These are phyloP conservation scores for Lyophyllum shimeji DNA, from an alignment of 768 basidiomycete genomes.

Conservation along the genomic window DNA sequence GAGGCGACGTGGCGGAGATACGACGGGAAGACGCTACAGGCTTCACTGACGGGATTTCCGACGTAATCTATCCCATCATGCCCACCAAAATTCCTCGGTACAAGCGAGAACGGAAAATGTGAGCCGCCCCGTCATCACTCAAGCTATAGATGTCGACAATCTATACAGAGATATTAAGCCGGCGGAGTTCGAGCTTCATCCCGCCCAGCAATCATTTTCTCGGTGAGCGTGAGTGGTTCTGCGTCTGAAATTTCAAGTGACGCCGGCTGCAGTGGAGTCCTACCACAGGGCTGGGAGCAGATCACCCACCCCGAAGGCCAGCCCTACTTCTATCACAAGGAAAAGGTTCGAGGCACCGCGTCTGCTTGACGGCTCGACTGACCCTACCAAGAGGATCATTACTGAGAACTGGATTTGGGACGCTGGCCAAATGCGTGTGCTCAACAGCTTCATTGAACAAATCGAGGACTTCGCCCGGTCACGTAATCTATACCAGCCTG, in stretches of 20 bases:
- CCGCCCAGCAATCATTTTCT: constrained; percentile 1
- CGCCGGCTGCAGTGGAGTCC: neutral
- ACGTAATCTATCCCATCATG: constrained; percentile 13
- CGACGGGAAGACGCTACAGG: neutral
- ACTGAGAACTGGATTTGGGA: constrained; percentile 13
- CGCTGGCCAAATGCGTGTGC: neutral
- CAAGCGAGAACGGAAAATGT: constrained; percentile 11
- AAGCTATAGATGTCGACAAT: too few species aligned
- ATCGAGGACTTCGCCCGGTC: constrained; percentile 5
- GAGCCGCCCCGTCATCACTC: neutral
- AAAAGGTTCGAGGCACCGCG: neutral
- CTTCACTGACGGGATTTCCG: constrained; percentile 6
- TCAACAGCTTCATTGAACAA: neutral
- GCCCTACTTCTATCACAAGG: constrained; percentile 11
- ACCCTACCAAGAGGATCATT: constrained; percentile 1
- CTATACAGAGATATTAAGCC: neutral
- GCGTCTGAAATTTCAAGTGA: neutral
- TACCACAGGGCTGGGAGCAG: constrained; percentile 11
- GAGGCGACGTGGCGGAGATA: neutral
- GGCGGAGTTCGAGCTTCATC: neutral
- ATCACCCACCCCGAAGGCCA: constrained; percentile 12
- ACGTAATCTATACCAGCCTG: constrained; percentile 3
- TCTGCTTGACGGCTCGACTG: neutral
- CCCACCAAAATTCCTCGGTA: constrained; percentile 10
- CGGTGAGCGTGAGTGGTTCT: neutral